A percentile compares a stretch with the other conserved stretches of the same genome.
phyloP scores from a whole-genome alignment of 2,329 filamentous ascomycete genomes.

The Aureobasidium sp. region DNA sequence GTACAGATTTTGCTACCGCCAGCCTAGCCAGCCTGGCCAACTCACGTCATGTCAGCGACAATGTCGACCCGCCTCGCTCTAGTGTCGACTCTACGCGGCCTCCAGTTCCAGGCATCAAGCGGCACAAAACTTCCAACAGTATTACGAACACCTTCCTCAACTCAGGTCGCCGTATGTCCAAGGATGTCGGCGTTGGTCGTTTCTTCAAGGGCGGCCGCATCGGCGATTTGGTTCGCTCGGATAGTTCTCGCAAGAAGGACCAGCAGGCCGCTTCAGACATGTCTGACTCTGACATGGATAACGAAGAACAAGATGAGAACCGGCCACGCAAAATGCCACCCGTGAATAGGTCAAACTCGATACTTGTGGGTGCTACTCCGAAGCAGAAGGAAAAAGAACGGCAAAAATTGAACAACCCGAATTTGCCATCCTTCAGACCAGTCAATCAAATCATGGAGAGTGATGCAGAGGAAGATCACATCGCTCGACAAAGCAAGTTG shows the following conservation, averaged over 20 bases:
- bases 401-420: constrained; percentile 33
- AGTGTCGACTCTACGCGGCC: constrained; percentile 30
- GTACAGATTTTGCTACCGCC: constrained; percentile 22
- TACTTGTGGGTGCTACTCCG: not conserved
- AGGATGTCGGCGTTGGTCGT: constrained; percentile 47
- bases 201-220: constrained; percentile 73
- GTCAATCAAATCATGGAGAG: constrained; percentile 25
- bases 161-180: constrained; percentile 20
- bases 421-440: constrained; percentile 45
- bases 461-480: constrained; percentile 29
- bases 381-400: constrained; percentile 27
- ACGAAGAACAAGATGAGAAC: constrained; percentile 37
- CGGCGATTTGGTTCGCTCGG: constrained; percentile 61
- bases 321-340: constrained; percentile 11
- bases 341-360: constrained; percentile 21
- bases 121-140: constrained; percentile 37
- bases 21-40: constrained; percentile 8
- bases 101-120: constrained; percentile 15
- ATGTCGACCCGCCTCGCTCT: constrained; percentile 22
- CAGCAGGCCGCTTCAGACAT: constrained; percentile 19
- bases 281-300: constrained; percentile 31
- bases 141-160: constrained; percentile 23
- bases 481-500: constrained; percentile 32
- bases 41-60: constrained; percentile 25
- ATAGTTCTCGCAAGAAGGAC: constrained; percentile 53